Conservation (phyloP, 2,329 filamentous ascomycete genomes). For the Epichloe scottii region DNA sequence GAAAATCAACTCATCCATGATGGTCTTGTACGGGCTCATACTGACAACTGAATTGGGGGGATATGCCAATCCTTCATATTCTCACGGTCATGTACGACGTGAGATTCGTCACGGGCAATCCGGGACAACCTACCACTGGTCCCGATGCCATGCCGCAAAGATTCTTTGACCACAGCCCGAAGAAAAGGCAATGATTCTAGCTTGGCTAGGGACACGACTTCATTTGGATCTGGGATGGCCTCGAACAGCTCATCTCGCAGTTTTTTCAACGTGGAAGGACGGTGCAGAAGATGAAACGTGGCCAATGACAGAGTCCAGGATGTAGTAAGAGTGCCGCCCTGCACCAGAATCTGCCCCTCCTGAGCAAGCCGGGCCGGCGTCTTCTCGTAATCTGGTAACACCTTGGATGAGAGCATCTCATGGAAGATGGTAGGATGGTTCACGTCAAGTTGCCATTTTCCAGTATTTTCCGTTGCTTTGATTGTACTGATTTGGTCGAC, state of each 20-base stretch:
- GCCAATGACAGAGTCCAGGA: constrained; percentile 23
- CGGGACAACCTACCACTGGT: constrained; percentile 36
- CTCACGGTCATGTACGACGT: constrained; percentile 17
- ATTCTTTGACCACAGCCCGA: constrained; percentile 37
- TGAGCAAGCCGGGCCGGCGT: constrained; percentile 21
- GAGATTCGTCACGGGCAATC: constrained; percentile 27
- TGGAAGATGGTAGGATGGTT: constrained; percentile 25
- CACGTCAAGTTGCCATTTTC: constrained; percentile 20
- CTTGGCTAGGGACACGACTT: constrained; percentile 15
- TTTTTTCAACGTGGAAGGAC: constrained; percentile 16
- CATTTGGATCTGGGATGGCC: constrained; percentile 19
- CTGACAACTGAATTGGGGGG: constrained; percentile 23
- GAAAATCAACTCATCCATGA: constrained; percentile 22
- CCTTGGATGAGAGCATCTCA: constrained; percentile 19
- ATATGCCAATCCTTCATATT: constrained; percentile 17
- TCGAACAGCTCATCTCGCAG: constrained; percentile 24
- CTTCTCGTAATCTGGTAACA: constrained; percentile 23
- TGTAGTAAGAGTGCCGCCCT: constrained; percentile 29
- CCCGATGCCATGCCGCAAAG: constrained; percentile 34
- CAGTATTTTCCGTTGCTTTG: constrained; percentile 20
- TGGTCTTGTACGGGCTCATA: constrained; percentile 25
- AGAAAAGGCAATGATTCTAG: constrained; percentile 31
- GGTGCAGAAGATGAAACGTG: constrained; percentile 23
- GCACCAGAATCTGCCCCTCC: constrained; percentile 25
- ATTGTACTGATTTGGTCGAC: constrained; percentile 23